Conservation (phyloP, 192 early-diverging fungal genomes). For the Backusella mclennaniae region DNA sequence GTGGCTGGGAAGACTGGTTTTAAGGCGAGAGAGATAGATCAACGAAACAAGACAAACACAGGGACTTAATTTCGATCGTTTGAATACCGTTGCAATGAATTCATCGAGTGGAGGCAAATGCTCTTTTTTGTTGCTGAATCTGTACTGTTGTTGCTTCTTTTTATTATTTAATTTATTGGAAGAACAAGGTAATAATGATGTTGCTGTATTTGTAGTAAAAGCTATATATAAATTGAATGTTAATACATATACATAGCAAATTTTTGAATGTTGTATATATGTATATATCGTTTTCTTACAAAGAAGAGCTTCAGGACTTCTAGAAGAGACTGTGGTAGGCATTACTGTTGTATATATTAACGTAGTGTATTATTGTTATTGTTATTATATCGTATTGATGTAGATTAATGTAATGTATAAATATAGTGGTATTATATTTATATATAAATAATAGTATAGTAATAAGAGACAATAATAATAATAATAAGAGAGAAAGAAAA, state of each 20-base stretch:
- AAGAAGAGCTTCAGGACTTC: slow-evolving; percentile 35
- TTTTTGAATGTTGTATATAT: neutral
- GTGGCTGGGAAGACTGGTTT: slow-evolving; percentile 52
- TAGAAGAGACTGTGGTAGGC: slow-evolving; percentile 29
- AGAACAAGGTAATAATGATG: slow-evolving; percentile 31
- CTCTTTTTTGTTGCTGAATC: neutral
- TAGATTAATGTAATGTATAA: neutral
- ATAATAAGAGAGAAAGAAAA: neutral
- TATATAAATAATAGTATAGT: neutral
- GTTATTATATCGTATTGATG: neutral
- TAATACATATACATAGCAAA: neutral
- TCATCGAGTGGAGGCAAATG: slow-evolving; percentile 31
- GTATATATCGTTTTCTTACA: slow-evolving; percentile 16
- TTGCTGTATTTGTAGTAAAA: slow-evolving; percentile 33
- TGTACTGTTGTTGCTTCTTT: neutral
- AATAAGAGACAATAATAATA: neutral
- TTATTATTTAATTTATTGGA: slow-evolving; percentile 15
- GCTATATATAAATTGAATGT: slow-evolving; percentile 13
- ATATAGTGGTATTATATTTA: neutral
- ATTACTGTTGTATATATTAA: neutral
- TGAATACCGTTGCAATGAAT: slow-evolving; percentile 37
- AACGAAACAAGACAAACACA: slow-evolving; percentile 53
- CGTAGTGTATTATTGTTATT: neutral
- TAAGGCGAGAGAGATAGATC: slow-evolving; percentile 69
- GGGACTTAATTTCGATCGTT: slow-evolving; percentile 27